Base-by-base conservation (phyloP, 192 early-diverging fungal genomes). In the Lobosporangium transversale region DNA sequence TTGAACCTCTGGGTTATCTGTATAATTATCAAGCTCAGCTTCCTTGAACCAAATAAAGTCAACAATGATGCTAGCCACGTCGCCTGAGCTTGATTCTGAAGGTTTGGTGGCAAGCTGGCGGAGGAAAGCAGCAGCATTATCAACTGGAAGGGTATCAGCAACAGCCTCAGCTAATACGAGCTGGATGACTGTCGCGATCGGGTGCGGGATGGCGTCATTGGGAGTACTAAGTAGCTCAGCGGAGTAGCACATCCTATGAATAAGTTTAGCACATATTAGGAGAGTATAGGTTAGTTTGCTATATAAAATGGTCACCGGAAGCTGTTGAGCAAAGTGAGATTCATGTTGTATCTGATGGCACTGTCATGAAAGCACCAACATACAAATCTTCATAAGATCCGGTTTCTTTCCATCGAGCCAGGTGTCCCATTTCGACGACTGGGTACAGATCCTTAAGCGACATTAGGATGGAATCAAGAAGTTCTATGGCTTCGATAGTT, bases 11-110 rank as follows among this genome's bases (percentile, higher is more conserved):
- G 23, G 23, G 24, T 26, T 50, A 9, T 50, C 48, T 27, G 23
- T 50, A 5, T 50, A 21, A 24, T 27, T 26, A 12, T 75, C 71
- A 20, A 45, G 51, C 29, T 65, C 63, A 21, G 61, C 52, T 10
- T 75, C 71, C 32, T 61, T 56, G 26, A 75, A 51, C 71, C 71
- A 75, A 20, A 75, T 48, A 12, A 66, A 27, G 32, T 75, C 71
- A 11, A 75, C 57, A 40, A 75, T 58, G 24, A 61, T 40, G 20
- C 49, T 40, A 14, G 63, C 21, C 14, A 75, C 52, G 17, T 66
- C 57, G 4, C 33, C 40, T 24, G 31, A 40, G 20, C 43, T 40
- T 8, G 49, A 7, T 2, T 24, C 45, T 11, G 32, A 29, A 15
- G 54, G 43, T 10, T 21, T 20, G 3, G 18, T 9, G 9, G 58